phyloP scores from a whole-genome alignment of 208 protist genomes.

The Acanthamoeba culbertsoni region DNA sequence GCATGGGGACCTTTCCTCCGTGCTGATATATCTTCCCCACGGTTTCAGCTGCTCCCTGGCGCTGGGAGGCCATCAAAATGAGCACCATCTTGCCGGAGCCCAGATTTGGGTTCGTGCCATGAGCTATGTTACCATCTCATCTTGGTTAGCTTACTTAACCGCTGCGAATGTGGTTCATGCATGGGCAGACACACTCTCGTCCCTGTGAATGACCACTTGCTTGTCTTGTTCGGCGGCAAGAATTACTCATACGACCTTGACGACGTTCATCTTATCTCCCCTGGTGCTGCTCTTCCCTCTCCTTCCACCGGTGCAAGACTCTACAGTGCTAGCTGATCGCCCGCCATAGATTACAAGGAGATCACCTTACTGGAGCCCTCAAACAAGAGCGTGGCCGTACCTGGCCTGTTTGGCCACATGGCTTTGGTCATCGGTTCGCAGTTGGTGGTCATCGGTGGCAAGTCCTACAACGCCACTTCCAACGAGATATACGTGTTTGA shows the following conservation, averaged over 20 bases:
- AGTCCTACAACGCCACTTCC: background rate
- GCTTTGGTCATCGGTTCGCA: background rate
- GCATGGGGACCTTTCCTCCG: no score
- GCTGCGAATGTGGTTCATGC: background rate
- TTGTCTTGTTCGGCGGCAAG: background rate
- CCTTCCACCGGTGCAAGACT: background rate
- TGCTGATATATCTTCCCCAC: background rate
- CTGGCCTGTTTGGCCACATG: background rate
- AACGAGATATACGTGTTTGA: conserved; percentile 1
- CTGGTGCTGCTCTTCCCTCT: background rate
- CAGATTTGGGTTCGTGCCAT: background rate
- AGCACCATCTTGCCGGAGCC: background rate
- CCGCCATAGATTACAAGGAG: background rate
- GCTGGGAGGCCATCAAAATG: background rate
- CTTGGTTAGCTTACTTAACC: no score
- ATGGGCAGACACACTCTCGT: background rate
- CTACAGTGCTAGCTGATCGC: background rate
- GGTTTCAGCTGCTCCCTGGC: background rate
- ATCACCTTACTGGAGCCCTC: background rate
- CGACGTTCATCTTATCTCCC: background rate
- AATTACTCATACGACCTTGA: background rate
- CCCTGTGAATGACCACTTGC: background rate
- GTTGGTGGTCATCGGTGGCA: background rate
- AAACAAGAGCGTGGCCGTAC: background rate
- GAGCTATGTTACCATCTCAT: background rate